phyloP scores from a whole-genome alignment of 1,284 basidiomycete genomes.

The Ustilago hordei region DNA sequence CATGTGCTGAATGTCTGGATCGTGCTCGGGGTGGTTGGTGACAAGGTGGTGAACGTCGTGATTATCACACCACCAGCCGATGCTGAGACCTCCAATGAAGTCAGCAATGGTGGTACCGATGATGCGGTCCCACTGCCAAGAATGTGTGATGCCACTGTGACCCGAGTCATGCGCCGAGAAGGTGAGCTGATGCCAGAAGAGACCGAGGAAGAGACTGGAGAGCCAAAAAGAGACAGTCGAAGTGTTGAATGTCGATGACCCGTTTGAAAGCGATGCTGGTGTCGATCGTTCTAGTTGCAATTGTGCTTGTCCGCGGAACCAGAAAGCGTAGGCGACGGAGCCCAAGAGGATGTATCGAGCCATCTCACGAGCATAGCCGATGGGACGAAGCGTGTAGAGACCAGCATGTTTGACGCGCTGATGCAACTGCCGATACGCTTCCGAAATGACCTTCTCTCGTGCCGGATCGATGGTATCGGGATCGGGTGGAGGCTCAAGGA shows the following conservation, averaged over 20 bases:
- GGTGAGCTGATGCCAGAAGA: slow-evolving; percentile 93
- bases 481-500: slow-evolving; percentile 69
- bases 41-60: slow-evolving; percentile 98
- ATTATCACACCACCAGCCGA: slow-evolving; percentile 98
- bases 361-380: slow-evolving; percentile 91
- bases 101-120: slow-evolving; percentile 85
- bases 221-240: slow-evolving; percentile 73
- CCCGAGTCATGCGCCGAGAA: slow-evolving; percentile 95
- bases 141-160: slow-evolving; percentile 90
- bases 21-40: slow-evolving; percentile 97
- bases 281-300: slow-evolving; percentile 7
- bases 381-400: slow-evolving; percentile 84
- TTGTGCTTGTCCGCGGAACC: slow-evolving; percentile 43
- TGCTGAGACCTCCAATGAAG: slow-evolving; percentile 89
- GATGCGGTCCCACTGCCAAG: slow-evolving; percentile 84
- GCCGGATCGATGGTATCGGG: slow-evolving; percentile 73
- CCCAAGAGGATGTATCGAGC: slow-evolving; percentile 80
- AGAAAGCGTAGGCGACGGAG: slow-evolving; percentile 76
- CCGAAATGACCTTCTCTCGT: slow-evolving; percentile 79
- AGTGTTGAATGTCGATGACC: background rate
- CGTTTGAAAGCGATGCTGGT: background rate
- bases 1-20: slow-evolving; percentile 88
- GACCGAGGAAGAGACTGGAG: slow-evolving; percentile 82
- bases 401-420: slow-evolving; percentile 81
- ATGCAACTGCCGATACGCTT: slow-evolving; percentile 85